These are phyloP conservation scores for Claviceps africana DNA, from an alignment of 2,329 filamentous ascomycete species.

Conservation along the genomic window DNA sequence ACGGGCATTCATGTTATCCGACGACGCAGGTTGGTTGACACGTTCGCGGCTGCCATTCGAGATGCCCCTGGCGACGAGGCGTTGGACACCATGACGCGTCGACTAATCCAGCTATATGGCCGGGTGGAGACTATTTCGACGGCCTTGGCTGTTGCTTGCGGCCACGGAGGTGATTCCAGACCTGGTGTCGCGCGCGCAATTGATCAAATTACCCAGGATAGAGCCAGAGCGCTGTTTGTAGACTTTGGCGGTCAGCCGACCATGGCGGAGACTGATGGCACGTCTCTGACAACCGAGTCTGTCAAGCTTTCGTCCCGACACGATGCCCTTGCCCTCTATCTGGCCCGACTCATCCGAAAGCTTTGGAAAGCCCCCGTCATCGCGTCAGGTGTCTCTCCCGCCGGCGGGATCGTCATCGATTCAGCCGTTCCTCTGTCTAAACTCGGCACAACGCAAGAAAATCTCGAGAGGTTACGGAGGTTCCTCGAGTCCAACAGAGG, in stretches of 20 bases:
- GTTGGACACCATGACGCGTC: slow-evolving; percentile 66
- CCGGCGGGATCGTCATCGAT: slow-evolving; percentile 46
- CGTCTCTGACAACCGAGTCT: slow-evolving; percentile 59
- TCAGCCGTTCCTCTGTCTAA: slow-evolving; percentile 56
- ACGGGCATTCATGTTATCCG: slow-evolving; percentile 79
- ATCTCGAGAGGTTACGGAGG: slow-evolving; percentile 60
- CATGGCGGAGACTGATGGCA: slow-evolving; percentile 63
- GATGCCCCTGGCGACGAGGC: slow-evolving; percentile 63
- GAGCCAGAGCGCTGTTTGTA: slow-evolving; percentile 76
- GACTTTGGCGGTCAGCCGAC: slow-evolving; percentile 82
- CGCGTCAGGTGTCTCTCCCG: slow-evolving; percentile 32
- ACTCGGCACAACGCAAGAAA: slow-evolving; percentile 63
- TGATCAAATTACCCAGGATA: slow-evolving; percentile 75
- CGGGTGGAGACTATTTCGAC: slow-evolving; percentile 80
- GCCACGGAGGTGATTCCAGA: slow-evolving; percentile 65
- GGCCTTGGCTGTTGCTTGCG: slow-evolving; percentile 85
- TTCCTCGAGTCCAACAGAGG: slow-evolving; percentile 81
- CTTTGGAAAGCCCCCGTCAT: slow-evolving; percentile 78
- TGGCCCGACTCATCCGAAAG: slow-evolving; percentile 73
- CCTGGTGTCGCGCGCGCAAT: slow-evolving; percentile 63
- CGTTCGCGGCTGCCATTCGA: slow-evolving; percentile 73
- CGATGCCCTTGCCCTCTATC: slow-evolving; percentile 74
- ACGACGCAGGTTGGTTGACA: slow-evolving; percentile 73
- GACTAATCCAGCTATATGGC: slow-evolving; percentile 75
- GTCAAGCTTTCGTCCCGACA: slow-evolving; percentile 82